Conservation (phyloP, 2,329 filamentous ascomycete species). For the Apiospora malaysiana region DNA sequence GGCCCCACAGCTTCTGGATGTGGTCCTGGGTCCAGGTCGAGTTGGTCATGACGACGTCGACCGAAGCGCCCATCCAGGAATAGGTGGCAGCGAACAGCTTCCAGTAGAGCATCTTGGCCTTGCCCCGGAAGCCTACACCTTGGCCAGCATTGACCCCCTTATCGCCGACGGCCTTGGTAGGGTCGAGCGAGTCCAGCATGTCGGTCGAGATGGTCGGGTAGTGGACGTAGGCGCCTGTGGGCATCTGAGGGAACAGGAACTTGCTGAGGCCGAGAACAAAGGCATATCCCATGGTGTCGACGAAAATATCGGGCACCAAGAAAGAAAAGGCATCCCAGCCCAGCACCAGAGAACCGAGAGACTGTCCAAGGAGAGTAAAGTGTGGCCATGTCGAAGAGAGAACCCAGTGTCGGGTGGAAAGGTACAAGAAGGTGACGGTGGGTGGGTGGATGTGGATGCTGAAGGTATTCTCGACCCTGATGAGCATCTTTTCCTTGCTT, state of each 20-base stretch:
- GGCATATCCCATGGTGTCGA: conserved; percentile 98
- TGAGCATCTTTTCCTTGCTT: conserved; percentile 78
- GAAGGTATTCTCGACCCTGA: conserved; percentile 83
- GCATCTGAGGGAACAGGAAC: conserved; percentile 78
- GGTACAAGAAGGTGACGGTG: conserved; percentile 86
- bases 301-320: conserved; percentile 88
- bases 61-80: conserved; percentile 77
- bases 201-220: conserved; percentile 98
- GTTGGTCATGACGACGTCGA: conserved; percentile 98
- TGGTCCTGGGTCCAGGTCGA: conserved; percentile 92
- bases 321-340: conserved; percentile 94
- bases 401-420: conserved; percentile 86
- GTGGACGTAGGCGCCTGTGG: conserved; percentile 93
- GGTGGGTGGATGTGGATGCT: conserved; percentile 88
- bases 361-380: conserved; percentile 94
- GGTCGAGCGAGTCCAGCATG: conserved; percentile 86
- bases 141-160: conserved; percentile 85
- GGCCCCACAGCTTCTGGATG: conserved; percentile 80
- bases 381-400: conserved; percentile 86
- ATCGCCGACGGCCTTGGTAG: conserved; percentile 59
- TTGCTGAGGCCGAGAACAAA: conserved; percentile 86
- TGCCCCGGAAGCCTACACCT: conserved; percentile 73
- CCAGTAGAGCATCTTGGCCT: conserved; percentile 84
- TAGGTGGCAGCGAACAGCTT: conserved; percentile 82
- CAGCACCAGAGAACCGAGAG: conserved; percentile 83